phyloP scores from a whole-genome alignment of 495 filamentous ascomycete species.

The Trichocladium uniseriatum region DNA sequence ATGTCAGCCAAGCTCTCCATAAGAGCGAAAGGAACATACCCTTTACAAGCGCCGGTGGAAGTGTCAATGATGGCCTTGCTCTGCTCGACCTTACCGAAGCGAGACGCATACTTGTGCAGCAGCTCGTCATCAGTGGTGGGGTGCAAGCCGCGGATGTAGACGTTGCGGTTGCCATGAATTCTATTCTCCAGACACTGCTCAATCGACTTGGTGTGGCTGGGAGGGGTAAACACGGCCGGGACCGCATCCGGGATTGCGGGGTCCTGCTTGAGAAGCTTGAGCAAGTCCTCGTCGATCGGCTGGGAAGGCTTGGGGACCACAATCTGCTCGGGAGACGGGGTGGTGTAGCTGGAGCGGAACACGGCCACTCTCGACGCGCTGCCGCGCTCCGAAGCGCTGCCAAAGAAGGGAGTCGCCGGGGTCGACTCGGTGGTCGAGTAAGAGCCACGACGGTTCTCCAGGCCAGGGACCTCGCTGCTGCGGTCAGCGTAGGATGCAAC shows the following conservation, averaged over 20 bases:
- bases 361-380: slow-evolving; percentile 42
- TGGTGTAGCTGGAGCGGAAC: slow-evolving; percentile 51
- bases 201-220: slow-evolving; percentile 65
- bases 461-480: slow-evolving; percentile 44
- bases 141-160: slow-evolving; percentile 92
- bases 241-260: slow-evolving; percentile 84
- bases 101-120: slow-evolving; percentile 66
- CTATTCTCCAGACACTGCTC: slow-evolving; percentile 89
- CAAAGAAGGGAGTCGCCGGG: slow-evolving; percentile 51
- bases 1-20: slow-evolving; percentile 15
- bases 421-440: slow-evolving; percentile 63
- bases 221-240: slow-evolving; percentile 70
- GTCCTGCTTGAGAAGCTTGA: slow-evolving; percentile 60
- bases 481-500: slow-evolving; percentile 32
- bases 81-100: slow-evolving; percentile 84
- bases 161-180: slow-evolving; percentile 75
- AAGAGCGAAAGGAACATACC: slow-evolving; percentile 45
- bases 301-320: slow-evolving; percentile 38
- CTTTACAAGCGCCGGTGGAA: slow-evolving; percentile 85
- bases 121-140: slow-evolving; percentile 92
- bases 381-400: slow-evolving; percentile 45
- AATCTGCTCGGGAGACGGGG: slow-evolving; percentile 56
- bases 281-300: slow-evolving; percentile 52
- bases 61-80: slow-evolving; percentile 97
- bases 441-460: slow-evolving; percentile 53